Base-by-base conservation (phyloP, 331 rosid genomes). In the Cucumis variabilis region DNA sequence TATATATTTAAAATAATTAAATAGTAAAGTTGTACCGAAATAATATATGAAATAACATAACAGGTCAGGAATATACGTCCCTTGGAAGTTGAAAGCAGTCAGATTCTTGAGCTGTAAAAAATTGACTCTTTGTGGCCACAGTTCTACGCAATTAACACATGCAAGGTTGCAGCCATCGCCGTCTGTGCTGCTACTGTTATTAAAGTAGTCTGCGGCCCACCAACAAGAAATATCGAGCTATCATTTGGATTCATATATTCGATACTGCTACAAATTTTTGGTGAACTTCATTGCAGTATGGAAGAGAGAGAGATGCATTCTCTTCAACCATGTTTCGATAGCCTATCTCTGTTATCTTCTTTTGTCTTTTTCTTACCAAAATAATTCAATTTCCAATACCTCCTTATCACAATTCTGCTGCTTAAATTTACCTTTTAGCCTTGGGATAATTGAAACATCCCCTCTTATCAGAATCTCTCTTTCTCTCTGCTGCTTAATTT, bases 341-440 rank as follows among this genome's bases (percentile, higher is more conserved):
- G 66, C 84, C 68, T 53, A 51, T 79, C 68, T 76, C 10, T 76
- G 62, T 44, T n/a, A 44, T 75, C 60, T 46, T 74, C 80, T 21
- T 2, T 10, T 75, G 82, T 76, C 82, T 46, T n/a, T 23, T 76
- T 48, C 63, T 76, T 48, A 24, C 20, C 13, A 24, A 77, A 46
- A 15, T 65, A 48, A 24, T 78, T 78, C 44, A 78, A 23, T 13
- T 46, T 74, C 13, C 19, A 6, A 75, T 13, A 75, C 20, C 62
- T 75, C 62, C 58, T 75, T 75, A 75, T 75, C 81, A 75, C 20
- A 75, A 44, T 21, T 75, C 30, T 33, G 78, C 78, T 33, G n/a
- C 78, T 33, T 72, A 69, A 69, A 69, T 44, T 69, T 69, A 28
- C 75, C 28, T 1, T 8, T 27, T 21, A 69, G 75, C 1, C 75